Evolutionary conservation across 257 asterid species (phyloP), one percentile per base, ranked within the genome.

Genomic region (Echites panduratus): DNA sequence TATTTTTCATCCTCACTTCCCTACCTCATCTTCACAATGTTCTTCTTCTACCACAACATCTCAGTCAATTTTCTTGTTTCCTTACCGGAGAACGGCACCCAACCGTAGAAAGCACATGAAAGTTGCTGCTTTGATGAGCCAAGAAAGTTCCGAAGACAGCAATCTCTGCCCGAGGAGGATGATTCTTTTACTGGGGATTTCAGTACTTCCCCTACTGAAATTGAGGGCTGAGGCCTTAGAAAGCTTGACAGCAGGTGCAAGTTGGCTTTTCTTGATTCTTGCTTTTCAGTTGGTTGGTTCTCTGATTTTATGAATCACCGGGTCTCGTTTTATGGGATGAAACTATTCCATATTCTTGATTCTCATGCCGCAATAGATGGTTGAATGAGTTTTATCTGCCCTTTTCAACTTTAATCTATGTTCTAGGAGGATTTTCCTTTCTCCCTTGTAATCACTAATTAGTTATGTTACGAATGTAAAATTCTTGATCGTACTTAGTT

Each of bases 161-260:
- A 76, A 66, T 67, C 68, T 62, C 13, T 72, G 85, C 72, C 76
- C 76, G 54, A 87, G 89, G 83, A 92, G 91, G 82, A 69, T 59
- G 56, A 72, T 84, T 79, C 66, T 85, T 53, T 79, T 86, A n/a
- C 77, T 85, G 85, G 96, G 96, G 5, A 77, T 92, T 79, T 84
- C 88, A 5, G 82, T 82, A 6, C 58, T 90, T 75, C 96, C 89
- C 14, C 74, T 88, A 75, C 73, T 86, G 66, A 84, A 72, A 26
- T 58, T 75, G 73, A 78, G 84, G 79, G 87, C 84, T 17, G 77
- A 62, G 5, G 84, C 89, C 41, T 40, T 81, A 66, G 81, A 83
- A 62, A 81, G 70, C 64, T 63, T 67, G 73, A 22, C 73, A 43
- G 73, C 84, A 75, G 98, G 96, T 87, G 16, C 63, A 2, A 17